These are phyloP conservation scores for Saccharomycopsis phalli DNA, from an alignment of 1,139 yeast genomes.

Conservation along the genomic window DNA sequence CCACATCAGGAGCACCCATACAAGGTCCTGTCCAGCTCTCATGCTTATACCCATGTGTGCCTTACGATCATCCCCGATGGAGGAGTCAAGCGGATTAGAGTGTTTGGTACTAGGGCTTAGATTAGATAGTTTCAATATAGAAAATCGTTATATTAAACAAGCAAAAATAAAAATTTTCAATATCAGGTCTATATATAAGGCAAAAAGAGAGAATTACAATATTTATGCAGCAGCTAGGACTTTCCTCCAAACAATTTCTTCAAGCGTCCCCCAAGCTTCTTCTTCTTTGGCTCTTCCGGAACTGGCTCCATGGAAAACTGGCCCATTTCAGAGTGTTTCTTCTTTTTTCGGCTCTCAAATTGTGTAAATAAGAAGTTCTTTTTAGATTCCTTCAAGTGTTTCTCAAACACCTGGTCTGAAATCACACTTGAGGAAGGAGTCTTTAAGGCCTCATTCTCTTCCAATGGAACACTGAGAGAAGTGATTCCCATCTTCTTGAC, in stretches of 20 bases:
- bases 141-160: too few relatives aligned
- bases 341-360: constrained; percentile 3
- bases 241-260: constrained; percentile 14
- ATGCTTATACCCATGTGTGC: constrained; percentile 58
- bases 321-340: not conserved
- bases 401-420: constrained; percentile 19
- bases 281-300: constrained; percentile 10
- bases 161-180: too few relatives aligned
- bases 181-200: too few relatives aligned
- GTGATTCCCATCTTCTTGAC: not conserved
- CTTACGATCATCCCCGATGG: constrained; percentile 90
- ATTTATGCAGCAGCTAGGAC: too few relatives aligned
- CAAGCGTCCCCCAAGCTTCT: constrained; percentile 11
- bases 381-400: constrained; percentile 19
- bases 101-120: constrained; percentile 44
- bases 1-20: constrained; percentile 74
- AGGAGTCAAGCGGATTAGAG: constrained; percentile 84
- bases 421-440: constrained; percentile 19
- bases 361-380: constrained; percentile 13
- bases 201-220: too few relatives aligned
- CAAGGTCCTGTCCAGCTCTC: constrained; percentile 23
- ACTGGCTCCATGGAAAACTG: not conserved
- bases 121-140: too few relatives aligned
- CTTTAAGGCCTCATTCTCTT: constrained; percentile 16
- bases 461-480: not conserved